Evolutionary conservation across 2,329 filamentous ascomycete genomes (phyloP).

Genomic region (Pezicula rhizophila): DNA sequence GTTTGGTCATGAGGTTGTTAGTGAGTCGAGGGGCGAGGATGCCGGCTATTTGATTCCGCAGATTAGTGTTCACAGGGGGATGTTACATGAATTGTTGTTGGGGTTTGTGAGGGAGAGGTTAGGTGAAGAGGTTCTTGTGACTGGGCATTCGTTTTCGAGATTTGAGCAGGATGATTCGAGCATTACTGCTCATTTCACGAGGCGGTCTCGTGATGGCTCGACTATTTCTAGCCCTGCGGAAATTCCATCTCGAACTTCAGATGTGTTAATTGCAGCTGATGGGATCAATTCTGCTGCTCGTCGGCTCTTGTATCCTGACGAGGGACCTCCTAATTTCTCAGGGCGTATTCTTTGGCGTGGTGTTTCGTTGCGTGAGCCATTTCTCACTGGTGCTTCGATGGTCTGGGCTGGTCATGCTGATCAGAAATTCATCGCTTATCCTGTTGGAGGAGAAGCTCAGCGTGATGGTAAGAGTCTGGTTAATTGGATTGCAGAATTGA

Average conservation of each 20-base stretch:
- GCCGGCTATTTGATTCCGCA: constrained; percentile 38
- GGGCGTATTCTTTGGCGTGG: constrained; percentile 41
- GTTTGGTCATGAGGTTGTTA: constrained; percentile 36
- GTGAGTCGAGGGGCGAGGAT: constrained; percentile 33
- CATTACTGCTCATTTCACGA: constrained; percentile 33
- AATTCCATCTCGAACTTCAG: constrained; percentile 25
- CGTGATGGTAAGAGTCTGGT: constrained; percentile 33
- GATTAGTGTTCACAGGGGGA: constrained; percentile 38
- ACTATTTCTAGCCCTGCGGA: constrained; percentile 17
- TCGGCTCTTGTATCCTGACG: constrained; percentile 34
- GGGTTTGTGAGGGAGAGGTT: constrained; percentile 35
- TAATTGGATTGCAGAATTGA: constrained; percentile 41
- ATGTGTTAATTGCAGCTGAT: constrained; percentile 35
- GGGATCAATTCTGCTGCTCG: constrained; percentile 39
- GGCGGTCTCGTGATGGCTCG: constrained; percentile 13
- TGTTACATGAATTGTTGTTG: constrained; percentile 38
- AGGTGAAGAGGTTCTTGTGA: constrained; percentile 31
- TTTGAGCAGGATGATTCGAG: constrained; percentile 30
- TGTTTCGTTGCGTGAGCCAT: constrained; percentile 33
- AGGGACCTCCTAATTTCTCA: constrained; percentile 38
- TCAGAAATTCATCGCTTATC: constrained; percentile 42
- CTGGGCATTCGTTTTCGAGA: constrained; percentile 31
- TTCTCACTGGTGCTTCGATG: constrained; percentile 37
- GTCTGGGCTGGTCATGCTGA: constrained; percentile 40
- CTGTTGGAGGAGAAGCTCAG: constrained; percentile 32